phyloP scores from a whole-genome alignment of 2,329 filamentous ascomycete species.

The Sarocladium oryzae region DNA sequence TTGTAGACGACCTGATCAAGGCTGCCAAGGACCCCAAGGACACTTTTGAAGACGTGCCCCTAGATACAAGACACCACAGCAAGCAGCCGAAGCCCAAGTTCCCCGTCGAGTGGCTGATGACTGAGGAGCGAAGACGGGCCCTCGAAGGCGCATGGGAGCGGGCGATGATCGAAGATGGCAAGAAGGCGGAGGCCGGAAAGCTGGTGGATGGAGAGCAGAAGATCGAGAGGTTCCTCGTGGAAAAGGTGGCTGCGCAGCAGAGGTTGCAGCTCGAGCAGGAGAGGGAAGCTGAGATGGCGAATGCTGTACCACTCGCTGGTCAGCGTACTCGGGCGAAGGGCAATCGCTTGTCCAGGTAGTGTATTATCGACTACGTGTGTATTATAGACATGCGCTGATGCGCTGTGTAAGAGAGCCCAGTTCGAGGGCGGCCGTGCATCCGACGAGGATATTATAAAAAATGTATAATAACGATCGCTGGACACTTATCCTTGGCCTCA shows the following conservation, averaged over 20 bases:
- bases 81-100: slow-evolving; percentile 55
- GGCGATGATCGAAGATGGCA: slow-evolving; percentile 46
- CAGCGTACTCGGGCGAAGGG: background rate
- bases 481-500: background rate
- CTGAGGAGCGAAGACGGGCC: slow-evolving; percentile 57
- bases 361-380: slow-evolving; percentile 3
- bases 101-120: slow-evolving; percentile 77
- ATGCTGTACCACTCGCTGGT: slow-evolving; percentile 15
- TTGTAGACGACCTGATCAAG: slow-evolving; percentile 64
- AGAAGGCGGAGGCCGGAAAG: slow-evolving; percentile 44
- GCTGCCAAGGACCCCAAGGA: slow-evolving; percentile 75
- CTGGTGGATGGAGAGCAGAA: slow-evolving; percentile 52
- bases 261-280: slow-evolving; percentile 19
- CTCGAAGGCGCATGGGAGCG: slow-evolving; percentile 55
- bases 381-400: slow-evolving; percentile 6
- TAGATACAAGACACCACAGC: slow-evolving; percentile 83
- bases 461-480: background rate
- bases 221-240: slow-evolving; percentile 34
- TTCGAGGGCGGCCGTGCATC: background rate
- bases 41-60: slow-evolving; percentile 79
- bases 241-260: slow-evolving; percentile 26
- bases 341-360: background rate
- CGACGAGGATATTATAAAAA: background rate
- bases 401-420: slow-evolving; percentile 2
- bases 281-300: slow-evolving; percentile 25